phyloP scores from a whole-genome alignment of 1,139 yeast genomes.

The Taphrina wiesneri region DNA sequence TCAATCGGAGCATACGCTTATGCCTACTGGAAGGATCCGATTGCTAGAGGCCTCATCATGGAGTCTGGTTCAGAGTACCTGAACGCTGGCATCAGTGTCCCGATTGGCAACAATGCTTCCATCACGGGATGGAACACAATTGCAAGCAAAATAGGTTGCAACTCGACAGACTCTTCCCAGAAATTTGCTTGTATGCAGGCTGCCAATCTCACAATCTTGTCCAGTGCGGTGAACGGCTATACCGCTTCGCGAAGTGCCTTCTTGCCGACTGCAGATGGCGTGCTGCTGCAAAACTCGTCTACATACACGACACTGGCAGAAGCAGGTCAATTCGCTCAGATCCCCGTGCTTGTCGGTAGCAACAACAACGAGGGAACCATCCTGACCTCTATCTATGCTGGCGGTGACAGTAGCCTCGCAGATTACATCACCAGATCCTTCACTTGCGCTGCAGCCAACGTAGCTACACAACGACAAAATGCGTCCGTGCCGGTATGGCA shows the following conservation, averaged over 20 bases:
- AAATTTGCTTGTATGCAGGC: slow-evolving; percentile 17
- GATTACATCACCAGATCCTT: neutral
- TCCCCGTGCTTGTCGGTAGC: slow-evolving; percentile 23
- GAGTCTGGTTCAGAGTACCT: slow-evolving; percentile 27
- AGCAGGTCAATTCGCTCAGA: slow-evolving; percentile 14
- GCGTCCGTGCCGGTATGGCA: slow-evolving; percentile 24
- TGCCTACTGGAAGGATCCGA: slow-evolving; percentile 26
- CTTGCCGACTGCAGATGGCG: slow-evolving; percentile 23
- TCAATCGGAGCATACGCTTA: slow-evolving; percentile 25
- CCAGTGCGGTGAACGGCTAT: slow-evolving; percentile 8
- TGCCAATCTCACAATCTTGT: slow-evolving; percentile 1
- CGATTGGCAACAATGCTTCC: slow-evolving; percentile 1
- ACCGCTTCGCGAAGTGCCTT: slow-evolving; percentile 1
- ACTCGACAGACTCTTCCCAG: neutral
- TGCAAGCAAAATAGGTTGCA: slow-evolving; percentile 18
- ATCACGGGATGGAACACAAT: slow-evolving; percentile 7
- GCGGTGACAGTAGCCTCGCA: neutral
- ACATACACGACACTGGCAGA: neutral
- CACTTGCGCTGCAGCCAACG: slow-evolving; percentile 19
- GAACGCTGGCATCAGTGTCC: slow-evolving; percentile 12
- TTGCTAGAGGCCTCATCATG: slow-evolving; percentile 23
- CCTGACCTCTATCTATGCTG: neutral
- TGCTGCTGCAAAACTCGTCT: neutral
- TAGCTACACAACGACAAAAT: neutral
- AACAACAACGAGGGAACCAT: slow-evolving; percentile 29